These are phyloP conservation scores for Acanthamoeba castellanii DNA, from an alignment of 208 protist species.

Conservation along the genomic window DNA sequence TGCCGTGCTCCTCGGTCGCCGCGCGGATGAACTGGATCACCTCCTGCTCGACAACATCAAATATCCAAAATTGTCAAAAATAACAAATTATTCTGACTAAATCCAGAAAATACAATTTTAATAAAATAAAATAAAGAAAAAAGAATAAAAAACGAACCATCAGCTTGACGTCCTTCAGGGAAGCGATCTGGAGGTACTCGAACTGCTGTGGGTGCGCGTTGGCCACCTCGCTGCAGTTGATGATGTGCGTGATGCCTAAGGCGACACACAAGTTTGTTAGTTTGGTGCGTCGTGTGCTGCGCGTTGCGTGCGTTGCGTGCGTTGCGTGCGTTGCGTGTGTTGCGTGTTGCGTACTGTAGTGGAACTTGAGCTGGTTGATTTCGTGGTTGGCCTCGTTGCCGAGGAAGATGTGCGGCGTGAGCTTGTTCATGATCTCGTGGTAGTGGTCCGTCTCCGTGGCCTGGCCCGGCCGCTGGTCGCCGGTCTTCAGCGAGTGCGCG, in stretches of 20 bases:
- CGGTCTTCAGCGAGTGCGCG: conserved; percentile 50
- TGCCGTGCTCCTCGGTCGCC: not conserved
- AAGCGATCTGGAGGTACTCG: conserved; percentile 42
- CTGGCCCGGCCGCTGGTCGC: conserved; percentile 25
- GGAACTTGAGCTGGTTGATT: conserved; percentile 54
- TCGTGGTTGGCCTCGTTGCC: conserved; percentile 63
- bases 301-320: not conserved
- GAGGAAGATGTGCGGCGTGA: conserved; percentile 11
- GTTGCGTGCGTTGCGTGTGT: too few relatives aligned
- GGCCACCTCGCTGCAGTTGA: conserved; percentile 45
- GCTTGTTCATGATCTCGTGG: conserved; percentile 35
- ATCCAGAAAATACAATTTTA: too few relatives aligned
- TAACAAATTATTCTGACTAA: too few relatives aligned
- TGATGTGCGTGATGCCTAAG: conserved; percentile 32
- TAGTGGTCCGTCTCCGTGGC: conserved; percentile 58
- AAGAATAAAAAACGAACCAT: not conserved
- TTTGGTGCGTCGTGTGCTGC: too few relatives aligned
- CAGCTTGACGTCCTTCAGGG: conserved; percentile 7
- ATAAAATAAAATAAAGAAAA: not conserved
- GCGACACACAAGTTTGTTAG: not conserved
- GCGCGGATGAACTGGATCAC: not conserved
- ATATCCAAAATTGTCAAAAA: too few relatives aligned
- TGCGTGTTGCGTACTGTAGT: not conserved
- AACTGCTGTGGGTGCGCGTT: conserved; percentile 41
- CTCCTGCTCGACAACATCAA: not conserved